Conservation (phyloP, 2,329 filamentous ascomycete species). For the Calonectria henricotiae region DNA sequence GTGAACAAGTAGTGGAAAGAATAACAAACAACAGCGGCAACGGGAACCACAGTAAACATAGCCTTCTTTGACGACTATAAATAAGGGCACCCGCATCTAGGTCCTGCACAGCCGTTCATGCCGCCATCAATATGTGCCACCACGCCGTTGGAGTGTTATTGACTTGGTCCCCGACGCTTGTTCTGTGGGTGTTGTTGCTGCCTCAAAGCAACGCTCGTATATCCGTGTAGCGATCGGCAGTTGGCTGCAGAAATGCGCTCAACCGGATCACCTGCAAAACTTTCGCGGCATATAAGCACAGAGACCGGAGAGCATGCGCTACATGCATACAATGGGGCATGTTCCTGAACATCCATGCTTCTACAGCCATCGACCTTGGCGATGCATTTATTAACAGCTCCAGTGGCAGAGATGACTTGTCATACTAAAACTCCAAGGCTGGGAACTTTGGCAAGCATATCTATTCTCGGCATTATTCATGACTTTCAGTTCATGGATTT, state of each 20-base stretch:
- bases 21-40: not conserved
- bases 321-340: not conserved
- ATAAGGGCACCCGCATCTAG: not conserved
- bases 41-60: not conserved
- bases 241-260: not conserved
- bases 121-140: not conserved
- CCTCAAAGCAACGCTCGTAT: not conserved
- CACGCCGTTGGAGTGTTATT: not conserved
- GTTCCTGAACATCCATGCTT: slow-evolving; percentile 10
- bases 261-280: not conserved
- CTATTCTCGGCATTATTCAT: not conserved
- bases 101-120: not conserved
- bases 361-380: slow-evolving; percentile 10
- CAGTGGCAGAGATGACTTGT: not conserved
- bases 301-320: not conserved
- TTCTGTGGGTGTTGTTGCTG: not conserved
- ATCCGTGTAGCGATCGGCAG: not conserved
- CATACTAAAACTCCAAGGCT: too few relatives aligned
- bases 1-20: not conserved
- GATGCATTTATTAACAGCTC: not conserved
- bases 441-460: too few relatives aligned
- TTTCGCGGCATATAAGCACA: not conserved
- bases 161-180: not conserved
- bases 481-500: not conserved
- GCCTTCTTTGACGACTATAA: not conserved